These are phyloP conservation scores for Neurospora pannonica DNA, from an alignment of 495 filamentous ascomycete species.

Conservation along the genomic window DNA sequence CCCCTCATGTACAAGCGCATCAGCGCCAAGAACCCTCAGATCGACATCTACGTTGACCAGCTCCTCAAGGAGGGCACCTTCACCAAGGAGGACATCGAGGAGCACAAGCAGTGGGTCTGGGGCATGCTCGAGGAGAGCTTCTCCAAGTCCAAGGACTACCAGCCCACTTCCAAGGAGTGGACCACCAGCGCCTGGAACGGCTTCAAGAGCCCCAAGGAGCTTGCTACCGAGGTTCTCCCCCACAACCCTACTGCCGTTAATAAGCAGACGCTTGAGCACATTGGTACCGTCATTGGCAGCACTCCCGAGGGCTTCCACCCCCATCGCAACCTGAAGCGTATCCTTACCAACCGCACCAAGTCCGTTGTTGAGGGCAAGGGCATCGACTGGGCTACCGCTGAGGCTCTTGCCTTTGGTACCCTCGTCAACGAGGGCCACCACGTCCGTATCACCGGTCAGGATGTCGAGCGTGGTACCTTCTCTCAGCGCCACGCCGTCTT, in stretches of 20 bases:
- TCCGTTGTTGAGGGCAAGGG: slow-evolving; percentile 83
- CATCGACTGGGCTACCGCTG: slow-evolving; percentile 96
- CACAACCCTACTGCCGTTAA: slow-evolving; percentile 82
- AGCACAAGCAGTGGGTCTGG: slow-evolving; percentile 99
- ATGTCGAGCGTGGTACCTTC: slow-evolving; percentile 99
- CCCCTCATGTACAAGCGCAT: slow-evolving; percentile 99
- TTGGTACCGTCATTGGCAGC: slow-evolving; percentile 65
- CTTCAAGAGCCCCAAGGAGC: slow-evolving; percentile 97
- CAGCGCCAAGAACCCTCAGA: slow-evolving; percentile 62
- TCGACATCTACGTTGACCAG: slow-evolving; percentile 81
- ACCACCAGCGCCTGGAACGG: slow-evolving; percentile 96
- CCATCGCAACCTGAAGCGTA: slow-evolving; percentile 95
- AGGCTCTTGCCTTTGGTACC: slow-evolving; percentile 90
- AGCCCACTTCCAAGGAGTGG: slow-evolving; percentile 95
- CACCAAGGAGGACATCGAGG: slow-evolving; percentile 94
- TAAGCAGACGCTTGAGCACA: slow-evolving; percentile 58
- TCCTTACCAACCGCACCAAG: slow-evolving; percentile 82
- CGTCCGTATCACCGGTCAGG: slow-evolving; percentile 93
- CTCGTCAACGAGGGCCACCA: slow-evolving; percentile 89
- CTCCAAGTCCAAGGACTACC: slow-evolving; percentile 91
- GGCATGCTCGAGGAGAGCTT: slow-evolving; percentile 97
- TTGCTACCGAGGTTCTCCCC: slow-evolving; percentile 88
- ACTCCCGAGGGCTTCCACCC: slow-evolving; percentile 76
- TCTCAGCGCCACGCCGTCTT: slow-evolving; percentile 95
- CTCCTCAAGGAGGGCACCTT: slow-evolving; percentile 85